Conservation (phyloP, 2,329 filamentous ascomycete genomes). For the Penicillium palitans region DNA sequence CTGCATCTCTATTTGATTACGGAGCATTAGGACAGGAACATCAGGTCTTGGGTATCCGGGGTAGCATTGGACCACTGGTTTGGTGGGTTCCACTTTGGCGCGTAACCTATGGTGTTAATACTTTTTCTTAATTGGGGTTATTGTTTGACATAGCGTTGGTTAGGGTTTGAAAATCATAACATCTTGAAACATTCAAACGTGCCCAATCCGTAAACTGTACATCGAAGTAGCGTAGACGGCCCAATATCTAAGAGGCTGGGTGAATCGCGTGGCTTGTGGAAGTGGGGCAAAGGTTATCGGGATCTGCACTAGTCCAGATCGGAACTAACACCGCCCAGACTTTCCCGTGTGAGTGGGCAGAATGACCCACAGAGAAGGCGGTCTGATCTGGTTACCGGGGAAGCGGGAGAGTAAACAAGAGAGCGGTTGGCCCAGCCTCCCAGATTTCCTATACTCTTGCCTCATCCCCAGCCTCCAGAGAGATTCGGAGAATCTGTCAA, state of each 20-base stretch:
- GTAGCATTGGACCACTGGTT: constrained; percentile 9
- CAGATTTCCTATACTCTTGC: constrained; percentile 28
- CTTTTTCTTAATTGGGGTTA: not conserved
- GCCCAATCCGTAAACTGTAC: not conserved
- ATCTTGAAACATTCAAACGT: not conserved
- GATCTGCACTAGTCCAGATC: constrained; percentile 15
- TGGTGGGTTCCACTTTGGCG: constrained; percentile 13
- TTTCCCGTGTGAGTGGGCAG: constrained; percentile 10
- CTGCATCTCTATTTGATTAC: constrained; percentile 16
- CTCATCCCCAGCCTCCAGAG: constrained; percentile 40
- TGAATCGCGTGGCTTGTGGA: constrained; percentile 17
- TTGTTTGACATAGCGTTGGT: constrained; percentile 12
- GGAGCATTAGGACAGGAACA: constrained; percentile 16
- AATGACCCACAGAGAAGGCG: constrained; percentile 28
- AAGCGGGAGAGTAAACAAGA: constrained; percentile 44
- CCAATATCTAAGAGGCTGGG: constrained; percentile 22
- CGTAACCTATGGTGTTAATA: constrained; percentile 6
- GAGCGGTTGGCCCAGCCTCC: constrained; percentile 45
- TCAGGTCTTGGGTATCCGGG: constrained; percentile 12
- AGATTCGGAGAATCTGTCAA: constrained; percentile 10
- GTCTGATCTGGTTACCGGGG: constrained; percentile 37
- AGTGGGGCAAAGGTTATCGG: constrained; percentile 17
- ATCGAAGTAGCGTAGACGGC: not conserved
- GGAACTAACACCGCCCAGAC: constrained; percentile 6
- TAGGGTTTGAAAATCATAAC: constrained; percentile 1